These are phyloP conservation scores for Fusarium haematococcum DNA, from an alignment of 2,329 filamentous ascomycete species.

Conservation along the genomic window DNA sequence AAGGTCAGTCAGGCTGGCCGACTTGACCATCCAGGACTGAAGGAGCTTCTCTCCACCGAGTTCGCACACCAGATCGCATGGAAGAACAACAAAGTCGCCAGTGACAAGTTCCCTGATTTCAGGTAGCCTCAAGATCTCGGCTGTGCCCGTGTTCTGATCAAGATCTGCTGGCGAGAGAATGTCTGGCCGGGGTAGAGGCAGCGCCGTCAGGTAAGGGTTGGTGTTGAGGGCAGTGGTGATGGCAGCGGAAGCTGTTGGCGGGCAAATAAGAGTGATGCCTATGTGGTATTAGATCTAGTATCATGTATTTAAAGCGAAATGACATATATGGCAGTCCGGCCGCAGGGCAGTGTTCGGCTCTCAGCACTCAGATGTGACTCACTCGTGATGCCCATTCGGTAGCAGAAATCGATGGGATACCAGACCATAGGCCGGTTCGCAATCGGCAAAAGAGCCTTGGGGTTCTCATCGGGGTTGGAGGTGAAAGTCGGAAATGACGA, in stretches of 20 bases:
- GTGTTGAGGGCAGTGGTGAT: constrained; percentile 79
- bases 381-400: constrained; percentile 83
- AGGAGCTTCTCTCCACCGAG: constrained; percentile 84
- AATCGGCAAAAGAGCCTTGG: constrained; percentile 84
- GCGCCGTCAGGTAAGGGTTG: constrained; percentile 79
- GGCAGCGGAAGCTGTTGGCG: constrained; percentile 72
- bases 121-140: constrained; percentile 85
- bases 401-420: constrained; percentile 89
- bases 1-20: constrained; percentile 74
- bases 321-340: background rate
- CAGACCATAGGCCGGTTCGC: constrained; percentile 91
- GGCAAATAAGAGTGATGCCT: constrained; percentile 74
- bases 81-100: constrained; percentile 88
- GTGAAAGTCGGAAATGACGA: constrained; percentile 87
- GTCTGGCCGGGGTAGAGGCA: constrained; percentile 79
- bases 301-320: background rate
- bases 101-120: constrained; percentile 84
- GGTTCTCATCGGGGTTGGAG: constrained; percentile 81
- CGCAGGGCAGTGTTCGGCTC: background rate
- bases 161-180: constrained; percentile 82
- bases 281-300: constrained; percentile 36
- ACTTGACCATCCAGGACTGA: constrained; percentile 92
- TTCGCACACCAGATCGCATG: constrained; percentile 94
- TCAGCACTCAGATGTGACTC: constrained; percentile 45
- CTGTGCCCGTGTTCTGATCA: constrained; percentile 88